A percentile compares a stretch with the other conserved stretches of the same genome.
Evolutionary conservation across 1,284 basidiomycete species (phyloP).

Genomic region (Rhodotorula sp.): DNA sequence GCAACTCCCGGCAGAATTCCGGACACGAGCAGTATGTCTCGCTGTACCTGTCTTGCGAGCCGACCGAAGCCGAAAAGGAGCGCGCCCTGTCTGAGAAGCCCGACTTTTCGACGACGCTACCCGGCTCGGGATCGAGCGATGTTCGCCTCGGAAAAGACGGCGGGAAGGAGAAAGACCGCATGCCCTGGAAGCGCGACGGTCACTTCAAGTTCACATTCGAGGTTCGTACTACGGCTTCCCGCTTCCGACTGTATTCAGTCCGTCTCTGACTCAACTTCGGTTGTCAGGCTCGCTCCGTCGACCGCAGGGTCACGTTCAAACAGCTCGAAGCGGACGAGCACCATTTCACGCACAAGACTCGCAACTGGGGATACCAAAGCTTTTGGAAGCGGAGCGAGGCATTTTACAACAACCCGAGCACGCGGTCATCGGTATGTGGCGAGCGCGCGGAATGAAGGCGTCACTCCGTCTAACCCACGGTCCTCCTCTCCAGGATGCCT

Average conservation of each 20-base stretch:
- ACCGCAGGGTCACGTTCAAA: conserved; percentile 42
- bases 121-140: background rate
- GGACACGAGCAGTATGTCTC: conserved; percentile 46
- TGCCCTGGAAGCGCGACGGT: conserved; percentile 45
- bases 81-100: conserved; percentile 35
- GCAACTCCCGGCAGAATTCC: conserved; percentile 35
- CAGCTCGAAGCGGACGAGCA: conserved; percentile 49
- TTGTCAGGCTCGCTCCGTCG: conserved; percentile 29
- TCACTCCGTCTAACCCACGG: too few relatives aligned
- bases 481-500: conserved; percentile 41
- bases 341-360: conserved; percentile 49
- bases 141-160: conserved; percentile 1
- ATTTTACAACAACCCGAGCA: conserved; percentile 45
- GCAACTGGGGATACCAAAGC: conserved; percentile 48
- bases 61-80: conserved; percentile 44
- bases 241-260: too few relatives aligned
- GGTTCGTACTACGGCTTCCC: conserved; percentile 20
- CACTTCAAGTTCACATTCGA: conserved; percentile 46
- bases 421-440: conserved; percentile 13
- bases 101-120: background rate
- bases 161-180: conserved; percentile 35
- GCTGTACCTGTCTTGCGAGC: conserved; percentile 47
- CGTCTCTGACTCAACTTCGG: background rate
- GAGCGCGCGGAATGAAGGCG: too few relatives aligned
- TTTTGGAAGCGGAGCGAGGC: conserved; percentile 45